Evolutionary conservation across 2,329 filamentous ascomycete species (phyloP), one percentile per base, ranked within the genome.

Genomic region (Xylaria sp.): DNA sequence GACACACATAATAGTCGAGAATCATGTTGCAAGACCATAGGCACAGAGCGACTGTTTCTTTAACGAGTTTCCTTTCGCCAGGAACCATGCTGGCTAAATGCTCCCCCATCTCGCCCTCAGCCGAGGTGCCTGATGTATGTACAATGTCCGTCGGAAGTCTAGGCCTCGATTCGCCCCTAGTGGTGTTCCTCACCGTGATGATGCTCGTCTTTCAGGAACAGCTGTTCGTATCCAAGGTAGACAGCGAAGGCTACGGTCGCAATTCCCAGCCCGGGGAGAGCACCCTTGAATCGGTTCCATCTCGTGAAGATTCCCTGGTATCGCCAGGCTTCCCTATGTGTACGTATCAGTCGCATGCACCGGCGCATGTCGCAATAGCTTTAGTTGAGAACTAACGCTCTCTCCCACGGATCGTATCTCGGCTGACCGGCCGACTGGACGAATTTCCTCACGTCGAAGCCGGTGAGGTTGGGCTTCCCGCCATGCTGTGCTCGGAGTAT

Each of bases 191-290:
- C 77, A 62, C 81, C 76, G 69, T 84, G 84, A 64, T 87, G 84
- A 64, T 87, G 83, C 59, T 87, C 83, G 60, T 92, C 88, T 69
- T 88, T 82, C 65, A 96, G 71, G 74, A 97, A 96, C 50, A 95
- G 76, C 73, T 94, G 85, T 78, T 99, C 94, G 75, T 91, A 96
- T 56, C 84, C 85, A 73, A 92, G 91, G 78, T 99, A 99, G 60
- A 80, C 87, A 45, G 88, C 86, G 73, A 99, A 99, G 42, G 93
- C 92, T 56, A 94, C 92, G 4, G 89, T 89, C 26, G 92, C 94
- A 66, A 93, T 96, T 61, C 94, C 94, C 66, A 99, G 82, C 57
- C 94, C 94, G 37, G 94, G 94, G 72, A 99, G 91, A 61, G 86
- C 80, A 68, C 83, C 80, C 78, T 88, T 92, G 80, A 97, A 94